Base-by-base conservation (phyloP, 768 basidiomycete species). In the Pisolithus albus region DNA sequence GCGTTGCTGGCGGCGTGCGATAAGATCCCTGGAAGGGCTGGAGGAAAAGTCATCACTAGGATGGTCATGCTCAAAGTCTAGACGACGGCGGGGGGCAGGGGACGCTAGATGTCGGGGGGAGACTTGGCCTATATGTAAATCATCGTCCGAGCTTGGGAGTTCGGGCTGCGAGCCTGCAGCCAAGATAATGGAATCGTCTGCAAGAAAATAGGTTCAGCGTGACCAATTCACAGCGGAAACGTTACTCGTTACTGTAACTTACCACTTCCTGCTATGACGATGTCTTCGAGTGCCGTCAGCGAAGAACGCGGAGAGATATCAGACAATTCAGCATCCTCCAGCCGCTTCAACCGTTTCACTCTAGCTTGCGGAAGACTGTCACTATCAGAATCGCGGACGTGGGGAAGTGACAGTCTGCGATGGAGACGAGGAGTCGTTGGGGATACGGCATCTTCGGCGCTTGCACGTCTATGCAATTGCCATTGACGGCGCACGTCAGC, bases 71-170 rank as follows among this genome's bases (percentile, higher is more conserved):
- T 72, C 64, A 18, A 52, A 55, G 30, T 49, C 59, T 54, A 67
- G 62, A 19, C 64, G 56, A 38, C 76, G 74, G 34, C 73, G 78
- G 40, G 77, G 65, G 21, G 71, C 74, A 6, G 85, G 83, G 7
- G 85, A 88, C 37, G 80, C 77, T 30, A 87, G 64, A 58, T 82
- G 81, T 53, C 78, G 77, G n/a, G 85, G 84, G 0, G 83, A 86
- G 16, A 86, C 81, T 63, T 85, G 82, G 0, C 84, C 83, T 24
- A 79, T 53, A 53, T 75, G 73, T 0, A 75, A 76, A 55, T 86
- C 82, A 52, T 88, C 83, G 57, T 87, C 85, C 3, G 84, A 86
- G 11, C 70, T 61, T 48, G 75, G 67, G 1, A 53, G 34, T 23
- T 52, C 50, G 37, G 21, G 10, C 15, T 30, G 37, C n/a, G 18